Evolutionary conservation across 2,329 filamentous ascomycete genomes (phyloP), one percentile per base, ranked within the genome.

Genomic region (Alternaria atra): DNA sequence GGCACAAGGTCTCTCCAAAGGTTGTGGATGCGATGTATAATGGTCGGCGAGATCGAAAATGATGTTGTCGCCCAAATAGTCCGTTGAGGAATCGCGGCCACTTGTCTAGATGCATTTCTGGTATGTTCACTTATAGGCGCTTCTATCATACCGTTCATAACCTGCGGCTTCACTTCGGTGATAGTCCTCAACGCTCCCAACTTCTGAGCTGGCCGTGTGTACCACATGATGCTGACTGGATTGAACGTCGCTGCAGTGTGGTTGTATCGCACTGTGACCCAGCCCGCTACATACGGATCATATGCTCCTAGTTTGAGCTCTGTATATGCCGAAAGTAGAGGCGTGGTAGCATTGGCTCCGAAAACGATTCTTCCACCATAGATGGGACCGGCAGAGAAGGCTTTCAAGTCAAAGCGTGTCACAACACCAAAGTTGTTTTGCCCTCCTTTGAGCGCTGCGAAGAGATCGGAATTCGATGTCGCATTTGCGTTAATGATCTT

Each of bases 341-440:
- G 53, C 5, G 42, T 52, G 5, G 59, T 63, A 17, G 68, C 67
- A 10, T 56, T 55, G 6, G 66, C 61, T 3, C 52, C 63, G 23
- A 61, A 71, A 4, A 65, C 60, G 23, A 61, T 66, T 25, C 64
- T 55, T 9, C 69, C 71, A 13, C 68, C 67, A 59, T 66, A 72
- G 15, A 72, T 50, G 1, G 50, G 52, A 6, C 62, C 58, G 8
- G 60, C 56, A 9, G 61, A 61, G 25, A 65, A 70, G 12, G 64
- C 73, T 61, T 75, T 66, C 6, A 81, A 47, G 37, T 80, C 78
- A 51, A 82, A 81, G 4, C 77, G 70, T 1, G 80, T 81, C 13
- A 82, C 80, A 4, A 82, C 66, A 3, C 80, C 80, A 52, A 82
- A 82, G 65, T 82, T 81, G 57, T 71, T 78, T 56, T 74, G 77